Percentiles rank a stretch among this genome's conserved stretches.
phyloP scores from a whole-genome alignment of 2,329 filamentous ascomycete genomes.

The Beauveria brongniartii region DNA sequence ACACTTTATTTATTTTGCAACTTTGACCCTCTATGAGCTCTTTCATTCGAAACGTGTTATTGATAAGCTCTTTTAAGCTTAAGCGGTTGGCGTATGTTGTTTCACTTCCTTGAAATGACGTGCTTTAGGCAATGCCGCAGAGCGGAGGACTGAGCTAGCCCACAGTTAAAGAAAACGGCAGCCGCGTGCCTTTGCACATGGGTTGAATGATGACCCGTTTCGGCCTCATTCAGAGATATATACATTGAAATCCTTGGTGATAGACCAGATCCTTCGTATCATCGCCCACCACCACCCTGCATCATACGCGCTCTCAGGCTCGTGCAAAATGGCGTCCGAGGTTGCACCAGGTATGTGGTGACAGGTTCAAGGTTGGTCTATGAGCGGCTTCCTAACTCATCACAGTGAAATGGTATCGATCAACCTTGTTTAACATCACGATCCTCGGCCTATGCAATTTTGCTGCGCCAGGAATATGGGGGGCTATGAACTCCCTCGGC shows the following conservation, averaged over 20 bases:
- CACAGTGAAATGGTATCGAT: slow-evolving; percentile 59
- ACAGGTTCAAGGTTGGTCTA: neutral
- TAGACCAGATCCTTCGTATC: neutral
- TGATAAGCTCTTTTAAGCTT: neutral
- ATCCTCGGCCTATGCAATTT: slow-evolving; percentile 66
- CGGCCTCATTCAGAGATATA: no score
- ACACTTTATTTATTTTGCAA: neutral
- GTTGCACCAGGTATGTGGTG: neutral
- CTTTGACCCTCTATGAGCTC: neutral
- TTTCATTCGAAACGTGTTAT: neutral
- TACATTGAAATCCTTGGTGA: neutral
- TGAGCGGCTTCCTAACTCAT: neutral
- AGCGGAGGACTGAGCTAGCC: neutral
- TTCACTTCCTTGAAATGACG: slow-evolving; percentile 3
- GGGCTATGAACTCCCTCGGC: slow-evolving; percentile 64
- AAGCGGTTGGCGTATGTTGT: neutral
- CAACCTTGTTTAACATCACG: slow-evolving; percentile 64
- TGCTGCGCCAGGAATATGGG: slow-evolving; percentile 63
- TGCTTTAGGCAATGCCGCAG: neutral
- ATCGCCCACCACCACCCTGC: neutral
- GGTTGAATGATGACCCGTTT: neutral
- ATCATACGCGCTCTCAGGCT: neutral
- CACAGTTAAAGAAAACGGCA: neutral
- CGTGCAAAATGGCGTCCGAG: neutral
- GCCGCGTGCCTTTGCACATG: neutral